Evolutionary conservation across 108 stramenopile species (phyloP), one percentile per base, ranked within the genome.

Genomic region (Pseudonitzschia delicatissima): DNA sequence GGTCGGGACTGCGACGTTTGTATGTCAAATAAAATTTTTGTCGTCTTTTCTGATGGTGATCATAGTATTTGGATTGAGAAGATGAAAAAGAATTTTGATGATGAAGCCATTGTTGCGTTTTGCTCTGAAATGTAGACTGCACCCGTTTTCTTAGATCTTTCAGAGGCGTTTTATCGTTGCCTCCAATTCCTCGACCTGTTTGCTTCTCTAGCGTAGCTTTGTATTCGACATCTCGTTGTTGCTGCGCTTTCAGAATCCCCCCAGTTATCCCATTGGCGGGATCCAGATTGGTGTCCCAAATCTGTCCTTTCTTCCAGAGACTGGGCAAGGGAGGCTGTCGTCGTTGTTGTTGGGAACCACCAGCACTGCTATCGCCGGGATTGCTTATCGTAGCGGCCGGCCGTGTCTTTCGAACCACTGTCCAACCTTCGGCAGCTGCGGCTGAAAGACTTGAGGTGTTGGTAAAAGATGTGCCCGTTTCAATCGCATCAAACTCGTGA

Each of bases 221-320:
- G 20, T 55, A 55, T 31, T 55, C 53, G n/a, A n/a, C 53, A 27
- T 55, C 53, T 33, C 53, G 52, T 0, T 47, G 57, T 9, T 66
- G 18, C 11, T 40, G 31, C 8, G 71, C 39, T 17, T 49, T 21
- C 3, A 21, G 49, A 12, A 74, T 42, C 40, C 72, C 57, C 13
- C 45, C 67, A 17, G 68, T 49, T 3, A 82, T 40, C 20, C 84
- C 84, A 58, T 53, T 18, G 8, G 55, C 18, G 11, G 76, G 76
- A 62, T 82, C 71, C 29, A 86, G 25, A 64, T 86, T 82, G 20
- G 84, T 81, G 32, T 82, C 69, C 66, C 69, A 86, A 3, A 71
- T 62, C 49, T 74, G 60, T 17, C 57, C 64, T 44, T 79, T 76
- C 0, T 68, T 31, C 74, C 74, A 80, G 8, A 72, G 60, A 57